phyloP scores from a whole-genome alignment of 23 red algal species.

The Chondrus crispus region DNA sequence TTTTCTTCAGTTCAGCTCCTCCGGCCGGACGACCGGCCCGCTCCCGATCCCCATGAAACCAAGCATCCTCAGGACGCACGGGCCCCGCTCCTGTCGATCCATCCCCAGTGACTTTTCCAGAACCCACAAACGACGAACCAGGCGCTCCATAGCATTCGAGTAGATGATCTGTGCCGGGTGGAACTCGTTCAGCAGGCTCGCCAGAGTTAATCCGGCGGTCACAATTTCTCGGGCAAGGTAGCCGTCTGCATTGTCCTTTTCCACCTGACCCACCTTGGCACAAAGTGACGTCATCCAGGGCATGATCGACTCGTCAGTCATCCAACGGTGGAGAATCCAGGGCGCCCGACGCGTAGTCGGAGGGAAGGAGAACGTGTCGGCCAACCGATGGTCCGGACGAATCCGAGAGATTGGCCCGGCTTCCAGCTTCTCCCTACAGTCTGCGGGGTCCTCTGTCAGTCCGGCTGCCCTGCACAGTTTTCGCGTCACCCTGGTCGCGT shows the following conservation, averaged over 20 bases:
- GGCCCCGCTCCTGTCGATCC: neutral
- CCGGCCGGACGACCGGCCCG: no score
- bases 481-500: neutral
- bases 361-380: neutral
- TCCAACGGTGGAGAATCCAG: neutral
- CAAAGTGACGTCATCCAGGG: neutral
- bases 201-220: neutral
- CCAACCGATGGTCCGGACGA: neutral
- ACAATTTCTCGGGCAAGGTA: neutral
- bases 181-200: neutral
- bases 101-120: neutral
- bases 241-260: neutral
- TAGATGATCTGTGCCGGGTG: no score
- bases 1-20: no score
- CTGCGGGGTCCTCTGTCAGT: neutral
- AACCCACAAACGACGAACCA: neutral
- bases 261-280: neutral
- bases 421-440: neutral
- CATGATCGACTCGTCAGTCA: neutral
- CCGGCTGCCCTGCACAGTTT: neutral
- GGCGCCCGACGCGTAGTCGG: neutral
- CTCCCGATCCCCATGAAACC: neutral
- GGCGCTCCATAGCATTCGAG: neutral
- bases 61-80: neutral
- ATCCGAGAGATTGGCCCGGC: neutral